phyloP scores from a whole-genome alignment of 108 stramenopile species.

The Chaetoceros tenuissimus region DNA sequence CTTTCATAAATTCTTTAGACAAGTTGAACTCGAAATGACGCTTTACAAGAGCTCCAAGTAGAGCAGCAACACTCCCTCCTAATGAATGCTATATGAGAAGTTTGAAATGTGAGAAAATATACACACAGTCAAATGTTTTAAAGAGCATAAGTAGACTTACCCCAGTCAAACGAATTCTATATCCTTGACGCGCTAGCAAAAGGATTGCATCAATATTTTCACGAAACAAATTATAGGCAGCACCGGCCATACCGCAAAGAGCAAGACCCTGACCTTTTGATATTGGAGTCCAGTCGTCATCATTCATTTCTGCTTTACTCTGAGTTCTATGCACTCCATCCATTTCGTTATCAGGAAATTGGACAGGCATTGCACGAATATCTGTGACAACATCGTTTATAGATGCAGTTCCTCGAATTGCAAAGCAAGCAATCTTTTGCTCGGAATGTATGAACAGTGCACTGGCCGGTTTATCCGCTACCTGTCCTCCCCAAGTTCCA shows the following conservation, averaged over 20 bases:
- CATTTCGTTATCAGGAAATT: slow-evolving; percentile 58
- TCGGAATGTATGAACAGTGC: slow-evolving; percentile 69
- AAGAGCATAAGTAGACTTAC: no score
- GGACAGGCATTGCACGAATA: slow-evolving; percentile 82
- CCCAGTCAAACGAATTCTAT: slow-evolving; percentile 71
- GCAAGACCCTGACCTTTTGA: slow-evolving; percentile 58
- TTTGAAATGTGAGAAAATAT: no score
- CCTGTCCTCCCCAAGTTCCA: slow-evolving; percentile 13
- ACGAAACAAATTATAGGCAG: slow-evolving; percentile 61
- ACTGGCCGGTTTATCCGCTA: slow-evolving; percentile 57
- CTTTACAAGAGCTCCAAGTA: slow-evolving; percentile 69
- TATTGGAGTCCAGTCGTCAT: slow-evolving; percentile 71
- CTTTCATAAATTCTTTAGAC: background rate
- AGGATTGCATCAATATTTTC: slow-evolving; percentile 66
- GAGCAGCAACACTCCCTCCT: slow-evolving; percentile 84
- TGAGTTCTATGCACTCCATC: slow-evolving; percentile 2
- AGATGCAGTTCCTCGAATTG: slow-evolving; percentile 85
- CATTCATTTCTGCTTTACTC: slow-evolving; percentile 5
- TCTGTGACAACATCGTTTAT: slow-evolving; percentile 95
- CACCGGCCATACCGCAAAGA: slow-evolving; percentile 78
- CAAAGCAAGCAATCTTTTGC: slow-evolving; percentile 62
- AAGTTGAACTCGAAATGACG: slow-evolving; percentile 33
- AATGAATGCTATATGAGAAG: no score
- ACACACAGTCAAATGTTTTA: no score
- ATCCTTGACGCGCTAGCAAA: slow-evolving; percentile 55